phyloP scores from a whole-genome alignment of 164 flowering plant genomes.

The Amborella trichopoda region DNA sequence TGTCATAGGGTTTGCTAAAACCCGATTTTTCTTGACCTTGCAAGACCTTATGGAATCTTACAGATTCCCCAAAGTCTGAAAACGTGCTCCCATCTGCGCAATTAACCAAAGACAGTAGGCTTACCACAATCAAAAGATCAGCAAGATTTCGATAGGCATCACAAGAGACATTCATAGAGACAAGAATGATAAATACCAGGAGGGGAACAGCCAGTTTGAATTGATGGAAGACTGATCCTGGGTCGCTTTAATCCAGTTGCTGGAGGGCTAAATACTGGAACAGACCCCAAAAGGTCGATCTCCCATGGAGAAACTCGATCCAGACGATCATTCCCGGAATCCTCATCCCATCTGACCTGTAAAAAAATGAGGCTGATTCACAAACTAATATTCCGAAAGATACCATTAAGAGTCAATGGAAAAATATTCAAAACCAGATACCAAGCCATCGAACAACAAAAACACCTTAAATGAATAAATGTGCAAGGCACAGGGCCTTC shows the following conservation, averaged over 20 bases:
- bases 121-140: background rate
- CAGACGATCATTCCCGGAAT: constrained; percentile 32
- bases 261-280: constrained; percentile 31
- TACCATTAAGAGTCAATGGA: no score
- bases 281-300: constrained; percentile 57
- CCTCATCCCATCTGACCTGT: constrained; percentile 93
- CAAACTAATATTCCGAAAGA: no score
- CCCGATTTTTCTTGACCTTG: constrained; percentile 98
- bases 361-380: no score
- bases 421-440: no score
- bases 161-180: background rate
- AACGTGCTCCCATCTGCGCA: constrained; percentile 46
- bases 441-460: no score
- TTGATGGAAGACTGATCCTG: constrained; percentile 40
- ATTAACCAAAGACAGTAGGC: constrained; percentile 1
- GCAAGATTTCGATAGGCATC: background rate
- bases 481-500: no score
- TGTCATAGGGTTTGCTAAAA: constrained; percentile 27
- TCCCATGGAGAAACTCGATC: constrained; percentile 96
- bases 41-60: constrained; percentile 98
- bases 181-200: constrained; percentile 40
- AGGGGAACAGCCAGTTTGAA: constrained; percentile 41
- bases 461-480: no score
- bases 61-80: constrained; percentile 68
- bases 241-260: constrained; percentile 51